phyloP scores from a whole-genome alignment of 208 protist genomes.

The Leptomonas pyrrhocoris region DNA sequence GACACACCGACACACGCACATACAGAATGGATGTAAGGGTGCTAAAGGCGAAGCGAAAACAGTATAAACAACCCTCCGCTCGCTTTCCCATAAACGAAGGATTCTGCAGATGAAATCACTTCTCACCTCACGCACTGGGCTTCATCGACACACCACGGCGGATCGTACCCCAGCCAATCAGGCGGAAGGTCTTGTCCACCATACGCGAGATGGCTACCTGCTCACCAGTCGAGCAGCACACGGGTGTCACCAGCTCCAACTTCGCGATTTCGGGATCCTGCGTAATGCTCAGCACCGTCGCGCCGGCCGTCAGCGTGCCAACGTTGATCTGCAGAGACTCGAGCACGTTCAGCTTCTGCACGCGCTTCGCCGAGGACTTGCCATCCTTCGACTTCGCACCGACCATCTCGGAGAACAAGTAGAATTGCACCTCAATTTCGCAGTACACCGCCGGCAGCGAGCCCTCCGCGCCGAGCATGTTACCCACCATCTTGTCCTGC shows the following conservation, averaged over 20 bases:
- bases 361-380: constrained; percentile 69
- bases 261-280: constrained; percentile 94
- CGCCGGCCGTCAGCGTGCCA: constrained; percentile 98
- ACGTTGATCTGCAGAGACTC: constrained; percentile 99
- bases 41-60: too few relatives aligned
- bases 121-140: constrained; percentile 19
- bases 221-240: constrained; percentile 97
- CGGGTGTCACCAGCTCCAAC: constrained; percentile 95
- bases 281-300: constrained; percentile 94
- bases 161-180: constrained; percentile 96
- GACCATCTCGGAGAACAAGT: constrained; percentile 96
- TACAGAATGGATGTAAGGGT: too few relatives aligned
- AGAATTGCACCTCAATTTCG: constrained; percentile 98
- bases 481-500: constrained; percentile 98
- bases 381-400: constrained; percentile 80
- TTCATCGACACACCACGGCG: constrained; percentile 79
- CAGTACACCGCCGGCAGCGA: constrained; percentile 97
- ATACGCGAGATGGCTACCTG: constrained; percentile 98
- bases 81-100: too few relatives aligned
- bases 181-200: constrained; percentile 97
- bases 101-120: too few relatives aligned
- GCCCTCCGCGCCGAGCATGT: constrained; percentile 89
- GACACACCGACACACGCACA: too few relatives aligned
- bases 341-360: constrained; percentile 95
- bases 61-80: too few relatives aligned